phyloP scores from a whole-genome alignment of 1,284 basidiomycete species.

The Leccinum griseonigrum region DNA sequence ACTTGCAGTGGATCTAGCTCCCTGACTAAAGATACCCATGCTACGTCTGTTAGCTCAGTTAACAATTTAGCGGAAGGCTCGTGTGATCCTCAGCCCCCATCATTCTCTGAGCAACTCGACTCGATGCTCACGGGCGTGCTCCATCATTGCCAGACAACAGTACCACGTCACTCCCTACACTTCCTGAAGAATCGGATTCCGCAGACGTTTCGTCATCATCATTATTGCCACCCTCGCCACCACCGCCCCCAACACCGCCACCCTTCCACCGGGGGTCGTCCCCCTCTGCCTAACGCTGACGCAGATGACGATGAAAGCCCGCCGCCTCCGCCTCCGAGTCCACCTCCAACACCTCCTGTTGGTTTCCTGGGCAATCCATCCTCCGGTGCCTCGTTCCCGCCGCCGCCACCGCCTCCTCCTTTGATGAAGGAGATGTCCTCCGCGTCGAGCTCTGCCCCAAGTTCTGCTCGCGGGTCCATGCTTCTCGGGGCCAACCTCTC shows the following conservation, averaged over 20 bases:
- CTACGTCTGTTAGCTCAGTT: slow-evolving; percentile 57
- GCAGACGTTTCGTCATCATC: slow-evolving; percentile 22
- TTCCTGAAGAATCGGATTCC: slow-evolving; percentile 37
- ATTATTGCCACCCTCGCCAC: slow-evolving; percentile 33
- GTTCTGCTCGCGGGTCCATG: slow-evolving; percentile 57
- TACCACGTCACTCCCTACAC: slow-evolving; percentile 31
- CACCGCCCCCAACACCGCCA: not conserved
- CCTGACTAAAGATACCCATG: slow-evolving; percentile 47
- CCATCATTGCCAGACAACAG: slow-evolving; percentile 28
- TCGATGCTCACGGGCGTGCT: slow-evolving; percentile 30
- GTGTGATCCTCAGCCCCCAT: slow-evolving; percentile 38
- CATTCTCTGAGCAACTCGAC: slow-evolving; percentile 59
- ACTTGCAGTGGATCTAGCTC: slow-evolving; percentile 44
- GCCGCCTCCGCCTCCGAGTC: slow-evolving; percentile 35
- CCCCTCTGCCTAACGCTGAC: slow-evolving; percentile 36
- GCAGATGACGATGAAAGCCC: slow-evolving; percentile 24
- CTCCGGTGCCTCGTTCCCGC: slow-evolving; percentile 42
- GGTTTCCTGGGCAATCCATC: slow-evolving; percentile 30
- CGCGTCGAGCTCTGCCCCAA: slow-evolving; percentile 46
- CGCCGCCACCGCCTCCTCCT: slow-evolving; percentile 49
- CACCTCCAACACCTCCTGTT: slow-evolving; percentile 32
- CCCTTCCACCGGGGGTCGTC: slow-evolving; percentile 9
- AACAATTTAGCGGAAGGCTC: slow-evolving; percentile 35
- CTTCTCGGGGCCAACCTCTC: slow-evolving; percentile 57
- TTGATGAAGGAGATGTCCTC: slow-evolving; percentile 40